Percentiles rank a stretch among this genome's conserved stretches.
phyloP scores from a whole-genome alignment of 805 yeast species.

The Ascoidea asiatica region DNA sequence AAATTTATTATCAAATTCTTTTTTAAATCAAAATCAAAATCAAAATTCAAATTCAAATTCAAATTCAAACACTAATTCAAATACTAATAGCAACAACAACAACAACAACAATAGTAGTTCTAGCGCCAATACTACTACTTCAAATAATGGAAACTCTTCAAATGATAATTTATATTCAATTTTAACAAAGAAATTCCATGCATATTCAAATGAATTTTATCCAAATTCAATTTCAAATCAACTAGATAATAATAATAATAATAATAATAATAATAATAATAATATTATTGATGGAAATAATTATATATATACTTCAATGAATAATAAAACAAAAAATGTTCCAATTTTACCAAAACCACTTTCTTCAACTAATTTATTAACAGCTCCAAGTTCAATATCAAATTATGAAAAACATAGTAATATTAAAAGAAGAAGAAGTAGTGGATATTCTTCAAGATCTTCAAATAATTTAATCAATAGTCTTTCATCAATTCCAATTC shows the following conservation, averaged over 20 bases:
- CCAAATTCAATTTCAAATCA: neutral
- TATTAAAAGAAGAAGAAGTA: too few species aligned
- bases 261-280: neutral
- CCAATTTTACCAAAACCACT: conserved; percentile 1
- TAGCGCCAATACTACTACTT: neutral
- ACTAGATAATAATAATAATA: neutral
- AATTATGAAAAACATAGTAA: neutral
- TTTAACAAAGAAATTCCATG: neutral
- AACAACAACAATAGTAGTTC: neutral
- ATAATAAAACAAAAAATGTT: neutral
- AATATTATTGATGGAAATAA: neutral
- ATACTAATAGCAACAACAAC: neutral
- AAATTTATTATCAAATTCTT: neutral
- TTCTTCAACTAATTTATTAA: neutral
- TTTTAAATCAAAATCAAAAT: conserved; percentile 2
- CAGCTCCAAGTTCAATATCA: neutral
- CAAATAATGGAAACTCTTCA: neutral
- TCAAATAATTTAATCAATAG: too few species aligned
- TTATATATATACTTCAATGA: neutral
- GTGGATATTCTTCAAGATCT: too few species aligned
- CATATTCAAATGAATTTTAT: conserved; percentile 1
- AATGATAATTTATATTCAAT: neutral
- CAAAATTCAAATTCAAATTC: neutral
- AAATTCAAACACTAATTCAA: neutral
- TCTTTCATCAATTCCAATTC: too few species aligned